Base-by-base conservation (phyloP, 1,284 basidiomycete species). In the Microbotryum lychnidis-dioicae region DNA sequence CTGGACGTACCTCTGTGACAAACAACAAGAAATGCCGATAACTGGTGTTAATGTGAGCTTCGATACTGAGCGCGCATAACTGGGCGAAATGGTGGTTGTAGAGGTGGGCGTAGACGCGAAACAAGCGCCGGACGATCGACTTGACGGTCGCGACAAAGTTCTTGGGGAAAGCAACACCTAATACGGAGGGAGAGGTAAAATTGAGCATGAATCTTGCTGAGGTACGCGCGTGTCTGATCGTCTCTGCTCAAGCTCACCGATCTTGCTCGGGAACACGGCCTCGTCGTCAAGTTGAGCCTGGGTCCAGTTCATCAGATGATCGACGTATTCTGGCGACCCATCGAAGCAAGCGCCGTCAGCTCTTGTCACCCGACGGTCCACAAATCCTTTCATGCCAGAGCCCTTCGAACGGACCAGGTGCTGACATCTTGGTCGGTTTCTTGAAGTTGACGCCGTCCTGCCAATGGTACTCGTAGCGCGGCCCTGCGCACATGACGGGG, bases 11-110 rank as follows among this genome's bases (percentile, higher is more conserved):
- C 81, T 98, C 94, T 71, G 91, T 86, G 65, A 97, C 85, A 75
- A 98, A 97, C 53, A 98, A 80, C 79, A 97, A 88, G 79, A 98
- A 98, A 78, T 98, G 96, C 33, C 91, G 84, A 76, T 98, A 99
- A 74, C 92, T 97, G 4, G 96, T 99, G 77, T 99, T 99, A 70
- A 99, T 81, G 76, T 99, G 96, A 1, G 94, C 94, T 83, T 98
- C 96, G 64, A 99, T 97, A 18, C 92, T 92, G 54, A 99, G 79
- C 9, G 94, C 96, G 76, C 94, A 98, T 64, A 98, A 91, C 73
- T 97, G 94, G 72, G 97, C 94, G 76, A 99, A 98, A 77, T 99
- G 96, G 71, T 93, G 93, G 80, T 94, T 96, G 80, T 99, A 99
- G 72, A 98, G 86, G 76, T 99, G 96, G 25, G 93, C 96, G 74